Evolutionary conservation across 352 stramenopile species (phyloP), one percentile per base, ranked within the genome.

Genomic region (Pythium scleroteichum): DNA sequence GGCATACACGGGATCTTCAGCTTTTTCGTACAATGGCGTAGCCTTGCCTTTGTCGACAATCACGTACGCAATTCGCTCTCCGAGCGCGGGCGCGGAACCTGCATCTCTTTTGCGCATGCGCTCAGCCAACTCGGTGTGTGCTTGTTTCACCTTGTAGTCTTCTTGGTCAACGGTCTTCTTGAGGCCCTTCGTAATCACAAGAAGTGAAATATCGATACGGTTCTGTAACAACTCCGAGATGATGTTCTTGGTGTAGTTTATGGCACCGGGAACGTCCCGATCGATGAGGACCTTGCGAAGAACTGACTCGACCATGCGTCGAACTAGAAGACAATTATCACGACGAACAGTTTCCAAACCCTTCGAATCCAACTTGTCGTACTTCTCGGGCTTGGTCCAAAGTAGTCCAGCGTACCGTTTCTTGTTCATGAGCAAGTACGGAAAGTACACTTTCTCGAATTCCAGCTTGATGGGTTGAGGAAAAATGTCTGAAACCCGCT

Each of bases 391-490:
- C 27, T 78, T 85, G 5, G 82, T 95, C 82, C 84, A 94, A 10
- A 94, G 68, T 52, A 95, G 57, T 29, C 82, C 84, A 44, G 84
- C 82, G 56, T 95, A 92, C 16, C 97, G 85, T 76, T 99, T 99
- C 84, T 99, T 99, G 83, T 99, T 99, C 96, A 99, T 99, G 19
- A 99, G 84, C 63, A 99, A 75, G 66, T 99, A 99, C 14, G 97
- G 98, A 60, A 96, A 99, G 75, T 99, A 99, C 1, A 99, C 96
- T 70, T 99, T 99, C 69, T 99, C 97, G 64, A 99, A 99, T 70
- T 99, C 97, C 41, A 99, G 83, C 60, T 97, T 85, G 77, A 99
- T 99, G 17, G 98, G 97, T 27, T 87, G 72, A 7, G 97, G 96
- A 62, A 99, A 99, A 52, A 99, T 98, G 45, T 88, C 77, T 2